phyloP scores from a whole-genome alignment of 768 basidiomycete species.

The Ephemerocybe angulata region DNA sequence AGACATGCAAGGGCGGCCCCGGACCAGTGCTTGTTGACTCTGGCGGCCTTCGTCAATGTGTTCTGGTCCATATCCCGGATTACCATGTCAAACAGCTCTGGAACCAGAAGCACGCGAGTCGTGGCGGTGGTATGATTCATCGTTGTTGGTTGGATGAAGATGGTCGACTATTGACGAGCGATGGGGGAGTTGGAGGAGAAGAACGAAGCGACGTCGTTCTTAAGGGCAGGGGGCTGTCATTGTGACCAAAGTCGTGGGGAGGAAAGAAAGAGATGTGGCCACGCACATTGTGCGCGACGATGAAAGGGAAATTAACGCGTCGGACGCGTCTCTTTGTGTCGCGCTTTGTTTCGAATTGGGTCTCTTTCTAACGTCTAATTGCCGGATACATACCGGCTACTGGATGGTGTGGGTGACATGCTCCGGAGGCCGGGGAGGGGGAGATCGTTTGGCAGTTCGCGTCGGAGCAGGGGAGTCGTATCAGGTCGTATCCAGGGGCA shows the following conservation, averaged over 20 bases:
- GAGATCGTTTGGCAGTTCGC: too few relatives aligned
- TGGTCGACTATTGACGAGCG: background rate
- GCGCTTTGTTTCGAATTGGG: too few relatives aligned
- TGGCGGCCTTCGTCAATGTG: slow-evolving; percentile 43
- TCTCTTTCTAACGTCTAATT: too few relatives aligned
- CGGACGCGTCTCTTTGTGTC: background rate
- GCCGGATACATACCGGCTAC: too few relatives aligned
- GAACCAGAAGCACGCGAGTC: slow-evolving; percentile 46
- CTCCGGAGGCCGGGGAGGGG: too few relatives aligned
- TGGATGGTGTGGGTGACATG: too few relatives aligned
- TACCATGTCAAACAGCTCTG: slow-evolving; percentile 58
- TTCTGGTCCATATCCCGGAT: slow-evolving; percentile 43
- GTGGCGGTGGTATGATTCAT: background rate
- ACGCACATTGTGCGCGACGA: background rate
- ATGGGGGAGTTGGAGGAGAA: background rate
- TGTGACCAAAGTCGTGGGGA: background rate
- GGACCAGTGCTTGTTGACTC: slow-evolving; percentile 59
- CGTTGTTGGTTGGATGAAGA: background rate
- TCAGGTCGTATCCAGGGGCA: too few relatives aligned
- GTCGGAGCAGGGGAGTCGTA: too few relatives aligned
- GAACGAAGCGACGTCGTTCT: background rate
- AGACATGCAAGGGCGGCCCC: slow-evolving; percentile 53
- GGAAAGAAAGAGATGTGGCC: background rate
- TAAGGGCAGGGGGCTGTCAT: background rate
- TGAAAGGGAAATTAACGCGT: background rate